Evolutionary conservation across 2,329 filamentous ascomycete species (phyloP), one percentile per base, ranked within the genome.

Genomic region (Rhynchosporium graminicola): DNA sequence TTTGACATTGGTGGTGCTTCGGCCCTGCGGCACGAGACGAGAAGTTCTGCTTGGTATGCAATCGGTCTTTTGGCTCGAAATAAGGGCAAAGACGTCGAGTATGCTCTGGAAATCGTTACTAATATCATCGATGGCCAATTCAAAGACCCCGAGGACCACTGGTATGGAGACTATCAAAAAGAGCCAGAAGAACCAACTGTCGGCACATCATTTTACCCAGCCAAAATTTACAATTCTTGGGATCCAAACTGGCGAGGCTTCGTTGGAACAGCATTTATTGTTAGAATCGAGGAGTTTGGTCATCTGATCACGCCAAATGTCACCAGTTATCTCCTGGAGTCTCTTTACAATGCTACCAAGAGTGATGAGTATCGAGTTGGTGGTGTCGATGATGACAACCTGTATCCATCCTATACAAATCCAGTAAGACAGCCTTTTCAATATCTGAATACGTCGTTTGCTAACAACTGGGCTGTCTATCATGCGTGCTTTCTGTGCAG

Each of bases 191-290:
- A 87, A 70, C 85, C 85, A 0, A 79, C 78, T 2, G 80, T 87
- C 4, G 84, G 83, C 20, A 80, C 77, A 2, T 59, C 74, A 1
- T 72, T 75, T 15, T 87, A 87, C 65, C 77, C 78, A 1, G 72
- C 78, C 0, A 69, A 72, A 3, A 83, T 83, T 40, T 85, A 87
- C 69, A 78, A 80, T 60, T 79, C 80, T 0, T 87, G 83, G 82
- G 85, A 87, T 66, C 84, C 84, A 1, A 87, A 88, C 64, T 87
- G 85, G 85, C 77, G 85, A 56, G 85, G 84, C 0, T 87, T 88
- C 61, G 78, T 87, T 40, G 83, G 83, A 12, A 86, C 83, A 0
- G 80, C 83, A 0, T 78, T 87, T 13, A 80, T 87, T 31, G 75
- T 87, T 46, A 80, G 80, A 31, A 76, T 86, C 28, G 85, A 87